Percentiles rank a stretch among this genome's conserved stretches.
These are phyloP conservation scores for Tillandsia leiboldiana DNA, from an alignment of 176 grass and related monocot genomes.

Conservation along the genomic window DNA sequence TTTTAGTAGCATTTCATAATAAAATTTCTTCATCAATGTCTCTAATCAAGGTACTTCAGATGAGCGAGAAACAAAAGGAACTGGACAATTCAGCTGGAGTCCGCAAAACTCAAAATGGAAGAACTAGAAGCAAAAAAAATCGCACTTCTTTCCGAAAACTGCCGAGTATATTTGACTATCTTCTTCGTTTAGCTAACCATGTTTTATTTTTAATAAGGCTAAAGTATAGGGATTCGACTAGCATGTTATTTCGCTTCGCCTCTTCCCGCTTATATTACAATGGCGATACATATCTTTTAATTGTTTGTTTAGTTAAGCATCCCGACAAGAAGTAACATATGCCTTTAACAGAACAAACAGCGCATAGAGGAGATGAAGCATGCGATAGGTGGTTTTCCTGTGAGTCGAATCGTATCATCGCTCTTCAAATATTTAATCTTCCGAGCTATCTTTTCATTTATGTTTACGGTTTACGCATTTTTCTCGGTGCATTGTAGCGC, in stretches of 20 bases:
- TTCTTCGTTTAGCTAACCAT: neutral
- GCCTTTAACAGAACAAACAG: slow-evolving; percentile 41
- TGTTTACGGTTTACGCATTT: slow-evolving; percentile 7
- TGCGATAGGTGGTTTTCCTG: slow-evolving; percentile 37
- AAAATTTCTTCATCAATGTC: slow-evolving; percentile 2
- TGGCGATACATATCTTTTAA: too few species aligned
- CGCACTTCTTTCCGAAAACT: slow-evolving; percentile 32
- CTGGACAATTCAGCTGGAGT: slow-evolving; percentile 30
- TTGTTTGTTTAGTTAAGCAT: neutral
- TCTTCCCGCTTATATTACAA: too few species aligned
- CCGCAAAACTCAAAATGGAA: slow-evolving; percentile 36
- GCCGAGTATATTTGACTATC: slow-evolving; percentile 33
- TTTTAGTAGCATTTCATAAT: neutral
- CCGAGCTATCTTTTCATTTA: neutral
- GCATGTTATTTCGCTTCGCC: too few species aligned
- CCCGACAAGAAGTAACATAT: neutral
- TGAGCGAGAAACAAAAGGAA: slow-evolving; percentile 24
- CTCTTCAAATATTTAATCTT: slow-evolving; percentile 4
- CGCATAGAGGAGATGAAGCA: slow-evolving; percentile 43
- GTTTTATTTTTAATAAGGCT: too few species aligned
- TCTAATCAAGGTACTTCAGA: slow-evolving; percentile 34
- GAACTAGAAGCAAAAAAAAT: slow-evolving; percentile 57
- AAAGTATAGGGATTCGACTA: too few species aligned
- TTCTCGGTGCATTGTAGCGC: slow-evolving; percentile 32
- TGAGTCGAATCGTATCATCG: slow-evolving; percentile 20